These are phyloP conservation scores for Crepidotus variabilis DNA, from an alignment of 768 basidiomycete genomes.

Conservation along the genomic window DNA sequence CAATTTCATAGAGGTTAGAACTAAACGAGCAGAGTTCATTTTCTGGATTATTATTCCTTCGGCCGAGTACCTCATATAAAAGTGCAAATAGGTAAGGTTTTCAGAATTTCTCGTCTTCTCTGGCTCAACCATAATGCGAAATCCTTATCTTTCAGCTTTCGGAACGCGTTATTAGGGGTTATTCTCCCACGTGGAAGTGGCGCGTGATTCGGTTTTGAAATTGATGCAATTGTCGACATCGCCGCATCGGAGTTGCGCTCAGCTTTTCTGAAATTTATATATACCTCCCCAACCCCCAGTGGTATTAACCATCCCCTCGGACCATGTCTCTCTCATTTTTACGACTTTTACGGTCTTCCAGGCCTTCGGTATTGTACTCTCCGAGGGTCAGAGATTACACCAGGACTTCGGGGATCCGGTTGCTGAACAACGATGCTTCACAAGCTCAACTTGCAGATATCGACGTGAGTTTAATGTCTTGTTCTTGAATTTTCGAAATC, in stretches of 20 bases:
- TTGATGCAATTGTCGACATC: no score
- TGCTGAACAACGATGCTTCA: constrained; percentile 1
- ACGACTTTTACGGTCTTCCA: constrained; percentile 16
- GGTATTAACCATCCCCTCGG: neutral
- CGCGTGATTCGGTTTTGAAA: no score
- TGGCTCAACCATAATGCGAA: no score
- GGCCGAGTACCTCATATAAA: no score
- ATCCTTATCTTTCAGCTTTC: neutral
- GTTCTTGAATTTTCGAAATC: neutral
- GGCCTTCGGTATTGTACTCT: constrained; percentile 1
- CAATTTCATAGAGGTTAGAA: no score
- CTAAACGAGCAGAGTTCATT: no score
- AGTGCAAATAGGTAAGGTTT: no score
- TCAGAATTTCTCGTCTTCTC: no score
- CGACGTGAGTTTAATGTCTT: constrained; percentile 23
- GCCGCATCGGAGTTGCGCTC: no score
- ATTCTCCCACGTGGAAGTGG: neutral
- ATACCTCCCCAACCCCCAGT: neutral
- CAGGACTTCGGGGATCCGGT: constrained; percentile 11
- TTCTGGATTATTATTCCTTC: no score
- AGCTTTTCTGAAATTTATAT: neutral
- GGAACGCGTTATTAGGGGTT: neutral
- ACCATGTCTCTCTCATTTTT: constrained; percentile 19
- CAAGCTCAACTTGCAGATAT: constrained; percentile 26
- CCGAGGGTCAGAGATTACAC: neutral